A percentile compares a stretch with the other conserved stretches of the same genome.
These are phyloP conservation scores for Tolypocladium tropicale DNA, from an alignment of 2,329 filamentous ascomycete genomes.

Conservation along the genomic window DNA sequence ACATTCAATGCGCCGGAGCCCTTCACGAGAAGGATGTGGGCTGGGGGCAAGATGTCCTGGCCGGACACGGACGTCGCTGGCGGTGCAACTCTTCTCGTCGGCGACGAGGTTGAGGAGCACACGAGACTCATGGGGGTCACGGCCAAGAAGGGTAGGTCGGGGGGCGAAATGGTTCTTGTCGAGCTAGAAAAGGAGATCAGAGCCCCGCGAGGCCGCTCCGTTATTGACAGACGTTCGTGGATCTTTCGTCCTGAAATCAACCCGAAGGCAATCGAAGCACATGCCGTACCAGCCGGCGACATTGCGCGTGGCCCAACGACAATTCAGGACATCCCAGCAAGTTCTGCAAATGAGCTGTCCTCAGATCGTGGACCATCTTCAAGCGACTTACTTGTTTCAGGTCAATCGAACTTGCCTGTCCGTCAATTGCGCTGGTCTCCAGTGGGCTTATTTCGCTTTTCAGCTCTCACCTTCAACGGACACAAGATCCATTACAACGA, in stretches of 20 bases:
- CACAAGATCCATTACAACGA: conserved; percentile 78
- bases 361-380: background rate
- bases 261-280: conserved; percentile 5
- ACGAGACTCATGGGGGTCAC: conserved; percentile 44
- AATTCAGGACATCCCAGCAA: conserved; percentile 11
- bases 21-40: conserved; percentile 59
- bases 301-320: conserved; percentile 13
- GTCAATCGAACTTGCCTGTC: conserved; percentile 9
- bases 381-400: background rate
- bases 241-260: conserved; percentile 30
- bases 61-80: conserved; percentile 18
- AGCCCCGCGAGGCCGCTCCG: conserved; percentile 36
- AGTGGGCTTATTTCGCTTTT: conserved; percentile 64
- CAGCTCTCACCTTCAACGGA: conserved; percentile 74
- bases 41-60: conserved; percentile 50
- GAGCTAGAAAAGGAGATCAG: conserved; percentile 51
- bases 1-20: conserved; percentile 49
- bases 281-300: conserved; percentile 8
- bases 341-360: conserved; percentile 7
- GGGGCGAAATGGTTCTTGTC: conserved; percentile 54
- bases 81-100: conserved; percentile 32
- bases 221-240: conserved; percentile 46
- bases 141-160: conserved; percentile 43
- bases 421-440: conserved; percentile 33
- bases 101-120: conserved; percentile 44